These are phyloP conservation scores for Coemansia sp. DNA, from an alignment of 192 early-diverging fungal species.

Conservation along the genomic window DNA sequence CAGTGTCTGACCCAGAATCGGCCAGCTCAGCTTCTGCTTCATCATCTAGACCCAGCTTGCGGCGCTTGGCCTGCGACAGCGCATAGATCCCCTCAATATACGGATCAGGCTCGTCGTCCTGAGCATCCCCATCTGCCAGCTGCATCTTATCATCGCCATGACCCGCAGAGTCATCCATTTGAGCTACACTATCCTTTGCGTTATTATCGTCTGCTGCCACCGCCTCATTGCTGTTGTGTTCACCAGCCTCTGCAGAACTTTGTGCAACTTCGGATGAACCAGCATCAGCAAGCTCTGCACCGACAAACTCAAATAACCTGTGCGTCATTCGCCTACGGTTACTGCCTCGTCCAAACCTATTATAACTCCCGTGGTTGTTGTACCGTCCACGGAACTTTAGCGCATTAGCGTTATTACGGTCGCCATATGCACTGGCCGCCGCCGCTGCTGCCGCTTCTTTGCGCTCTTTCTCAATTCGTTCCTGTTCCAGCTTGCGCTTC, in stretches of 20 bases:
- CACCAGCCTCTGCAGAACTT: slow-evolving; percentile 1
- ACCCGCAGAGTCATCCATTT: neutral
- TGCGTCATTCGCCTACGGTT: slow-evolving; percentile 18
- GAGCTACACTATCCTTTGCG: neutral
- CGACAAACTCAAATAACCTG: slow-evolving; percentile 50
- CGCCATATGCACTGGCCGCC: slow-evolving; percentile 14
- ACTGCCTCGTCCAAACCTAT: slow-evolving; percentile 5
- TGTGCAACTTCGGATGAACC: neutral
- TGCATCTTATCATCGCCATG: neutral
- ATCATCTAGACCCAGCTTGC: slow-evolving; percentile 37
- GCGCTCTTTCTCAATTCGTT: slow-evolving; percentile 44
- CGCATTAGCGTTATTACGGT: slow-evolving; percentile 7
- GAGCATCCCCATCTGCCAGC: neutral
- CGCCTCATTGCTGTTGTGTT: neutral
- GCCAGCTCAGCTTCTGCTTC: slow-evolving; percentile 11
- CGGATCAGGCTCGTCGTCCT: slow-evolving; percentile 28
- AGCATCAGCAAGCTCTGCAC: slow-evolving; percentile 1
- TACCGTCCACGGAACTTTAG: slow-evolving; percentile 20
- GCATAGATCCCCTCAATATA: slow-evolving; percentile 39
- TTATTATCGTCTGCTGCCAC: neutral
- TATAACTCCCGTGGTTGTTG: slow-evolving; percentile 13
- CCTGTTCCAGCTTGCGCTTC: slow-evolving; percentile 30
- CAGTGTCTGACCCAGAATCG: slow-evolving; percentile 7
- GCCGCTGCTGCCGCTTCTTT: slow-evolving; percentile 38
- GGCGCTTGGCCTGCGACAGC: slow-evolving; percentile 36